Base-by-base conservation (phyloP, 2,329 filamentous ascomycete genomes). In the Apiospora arundinis region DNA sequence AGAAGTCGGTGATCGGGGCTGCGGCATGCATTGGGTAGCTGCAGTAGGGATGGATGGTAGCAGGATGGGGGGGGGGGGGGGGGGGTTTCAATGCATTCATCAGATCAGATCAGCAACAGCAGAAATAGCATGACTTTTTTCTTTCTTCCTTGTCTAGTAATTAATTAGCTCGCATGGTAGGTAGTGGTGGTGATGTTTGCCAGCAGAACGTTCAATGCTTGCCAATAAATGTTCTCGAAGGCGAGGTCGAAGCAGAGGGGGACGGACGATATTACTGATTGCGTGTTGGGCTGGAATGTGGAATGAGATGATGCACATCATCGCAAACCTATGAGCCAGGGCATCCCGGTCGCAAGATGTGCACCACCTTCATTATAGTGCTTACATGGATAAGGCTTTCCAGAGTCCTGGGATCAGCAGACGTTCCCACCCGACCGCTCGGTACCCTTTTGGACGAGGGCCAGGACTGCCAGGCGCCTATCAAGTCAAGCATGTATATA, bases 301-400 rank as follows among this genome's bases (percentile, higher is more conserved):
- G 52, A 60, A 60, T 60, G 52, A 32, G 52, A 60, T 60, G 56
- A 60, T 60, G 56, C 56, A 63, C 56, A 63, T 63, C 56, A 63
- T 63, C 56, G 56, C 56, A 63, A 40, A 21, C 21, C 14, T 40
- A 21, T 40, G 56, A 63, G 56, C 32, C 56, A 63, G 56, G 56
- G 56, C 32, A 63, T 37, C 56, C 56, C 18, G 25, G 56, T 40
- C 21, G 28, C 56, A 23, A 63, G 56, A 63, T 63, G 56, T 63
- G 56, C 56, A 63, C 52, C 52, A 52, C 25, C 23, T 63, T 40
- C 56, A 63, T 63, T 63, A 63, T 63, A 63, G 56, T 63, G 56
- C 56, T 63, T 63, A 63, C 56, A 63, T 63, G 56, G 56, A 4
- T 63, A 63, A 32, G 56, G 56, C 56, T 40, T 63, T n/a, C 56